phyloP scores from a whole-genome alignment of 2,329 filamentous ascomycete species.

The Fusarium mundagurra region DNA sequence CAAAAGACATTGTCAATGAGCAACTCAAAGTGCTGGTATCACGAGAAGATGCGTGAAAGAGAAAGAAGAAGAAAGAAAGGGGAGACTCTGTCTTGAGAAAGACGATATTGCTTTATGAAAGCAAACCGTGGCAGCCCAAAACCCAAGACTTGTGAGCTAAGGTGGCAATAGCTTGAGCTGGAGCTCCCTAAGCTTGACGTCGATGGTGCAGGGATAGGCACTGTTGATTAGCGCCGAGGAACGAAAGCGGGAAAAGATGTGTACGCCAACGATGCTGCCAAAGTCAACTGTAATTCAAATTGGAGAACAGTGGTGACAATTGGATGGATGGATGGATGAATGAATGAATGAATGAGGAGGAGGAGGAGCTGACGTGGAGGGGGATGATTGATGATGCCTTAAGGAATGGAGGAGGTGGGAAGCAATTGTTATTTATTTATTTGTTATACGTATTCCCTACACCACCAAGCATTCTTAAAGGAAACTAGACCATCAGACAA shows the following conservation, averaged over 20 bases:
- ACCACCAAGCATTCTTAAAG: background rate
- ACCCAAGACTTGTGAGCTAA: conserved; percentile 12
- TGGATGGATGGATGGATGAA: background rate
- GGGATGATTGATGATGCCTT: background rate
- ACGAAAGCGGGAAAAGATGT: conserved; percentile 35
- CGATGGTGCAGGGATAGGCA: conserved; percentile 26
- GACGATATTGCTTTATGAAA: conserved; percentile 16
- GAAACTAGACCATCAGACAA: background rate
- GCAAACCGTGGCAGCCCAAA: conserved; percentile 10
- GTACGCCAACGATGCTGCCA: conserved; percentile 13
- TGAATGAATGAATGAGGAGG: background rate
- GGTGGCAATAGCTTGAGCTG: conserved; percentile 31
- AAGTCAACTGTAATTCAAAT: background rate
- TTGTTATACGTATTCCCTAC: background rate
- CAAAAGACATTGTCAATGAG: conserved; percentile 30
- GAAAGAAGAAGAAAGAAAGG: background rate
- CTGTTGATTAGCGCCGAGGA: conserved; percentile 23
- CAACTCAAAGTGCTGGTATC: background rate
- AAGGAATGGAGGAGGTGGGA: background rate
- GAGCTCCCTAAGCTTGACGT: conserved; percentile 32
- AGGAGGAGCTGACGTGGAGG: background rate
- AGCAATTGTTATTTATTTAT: conserved; percentile 1
- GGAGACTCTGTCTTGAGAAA: background rate
- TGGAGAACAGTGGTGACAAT: background rate
- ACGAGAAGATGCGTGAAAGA: background rate